These are phyloP conservation scores for Ambrosiella xylebori DNA, from an alignment of 2,329 filamentous ascomycete species.

Conservation along the genomic window DNA sequence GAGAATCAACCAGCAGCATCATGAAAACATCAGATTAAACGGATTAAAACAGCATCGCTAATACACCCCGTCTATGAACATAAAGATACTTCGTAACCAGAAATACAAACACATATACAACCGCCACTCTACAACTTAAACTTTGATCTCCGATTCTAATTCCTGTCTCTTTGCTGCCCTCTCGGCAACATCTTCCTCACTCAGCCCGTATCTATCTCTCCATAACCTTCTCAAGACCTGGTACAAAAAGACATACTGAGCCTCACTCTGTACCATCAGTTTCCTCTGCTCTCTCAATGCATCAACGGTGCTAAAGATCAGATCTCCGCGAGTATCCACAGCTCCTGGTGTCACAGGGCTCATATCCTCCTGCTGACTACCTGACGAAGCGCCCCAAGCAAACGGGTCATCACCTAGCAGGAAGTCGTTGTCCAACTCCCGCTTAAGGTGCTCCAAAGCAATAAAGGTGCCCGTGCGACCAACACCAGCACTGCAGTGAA, in stretches of 20 bases:
- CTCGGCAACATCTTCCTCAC: conserved; percentile 7
- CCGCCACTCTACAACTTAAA: neutral
- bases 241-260: conserved; percentile 78
- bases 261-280: conserved; percentile 85
- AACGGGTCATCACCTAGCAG: conserved; percentile 28
- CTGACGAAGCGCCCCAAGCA: neutral
- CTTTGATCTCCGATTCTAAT: neutral
- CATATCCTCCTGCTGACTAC: conserved; percentile 14
- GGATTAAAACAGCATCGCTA: neutral
- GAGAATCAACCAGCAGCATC: neutral
- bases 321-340: conserved; percentile 29
- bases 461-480: conserved; percentile 93
- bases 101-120: neutral
- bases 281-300: conserved; percentile 69
- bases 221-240: conserved; percentile 62
- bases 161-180: neutral
- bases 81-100: neutral
- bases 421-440: conserved; percentile 61
- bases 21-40: neutral
- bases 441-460: conserved; percentile 76
- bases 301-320: conserved; percentile 65
- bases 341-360: conserved; percentile 15
- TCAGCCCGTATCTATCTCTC: conserved; percentile 41
- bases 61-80: neutral
- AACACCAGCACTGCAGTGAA: conserved; percentile 82